Evolutionary conservation across 805 yeast genomes (phyloP).

Genomic region (Brettanomyces anomalus): DNA sequence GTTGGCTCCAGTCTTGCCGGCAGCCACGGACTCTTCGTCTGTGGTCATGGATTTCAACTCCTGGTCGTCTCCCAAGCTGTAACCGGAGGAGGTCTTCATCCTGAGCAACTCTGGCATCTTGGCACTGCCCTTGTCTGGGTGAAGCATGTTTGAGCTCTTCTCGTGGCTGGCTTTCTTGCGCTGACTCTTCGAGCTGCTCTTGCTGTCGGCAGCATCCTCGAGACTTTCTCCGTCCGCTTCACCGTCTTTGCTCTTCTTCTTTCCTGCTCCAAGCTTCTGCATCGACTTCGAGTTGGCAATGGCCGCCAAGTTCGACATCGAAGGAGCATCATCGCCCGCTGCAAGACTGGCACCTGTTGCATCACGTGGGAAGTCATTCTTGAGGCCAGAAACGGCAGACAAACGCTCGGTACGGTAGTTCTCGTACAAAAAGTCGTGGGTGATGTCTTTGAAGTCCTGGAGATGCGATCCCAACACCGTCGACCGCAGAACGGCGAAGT

Average conservation of each 20-base stretch:
- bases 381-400: constrained; percentile 41
- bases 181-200: too few species aligned
- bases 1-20: constrained; percentile 9
- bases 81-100: constrained; percentile 7
- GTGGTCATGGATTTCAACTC: constrained; percentile 14
- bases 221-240: constrained; percentile 1
- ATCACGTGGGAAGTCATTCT: constrained; percentile 19
- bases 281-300: constrained; percentile 28
- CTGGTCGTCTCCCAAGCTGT: constrained; percentile 17
- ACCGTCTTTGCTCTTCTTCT: constrained; percentile 1
- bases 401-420: constrained; percentile 57
- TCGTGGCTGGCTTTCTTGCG: too few species aligned
- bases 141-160: too few species aligned
- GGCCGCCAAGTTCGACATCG: constrained; percentile 57
- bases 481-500: constrained; percentile 44
- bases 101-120: constrained; percentile 13
- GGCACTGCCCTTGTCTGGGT: not conserved
- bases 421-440: constrained; percentile 57
- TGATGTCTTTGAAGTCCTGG: constrained; percentile 56
- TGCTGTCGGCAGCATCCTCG: too few species aligned
- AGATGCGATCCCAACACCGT: constrained; percentile 52
- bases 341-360: constrained; percentile 13
- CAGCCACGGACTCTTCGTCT: too few species aligned
- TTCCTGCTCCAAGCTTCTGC: constrained; percentile 8
- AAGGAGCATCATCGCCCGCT: constrained; percentile 32